These are phyloP conservation scores for Ceratocystis albifundus DNA, from an alignment of 2,329 filamentous ascomycete genomes.

Conservation along the genomic window DNA sequence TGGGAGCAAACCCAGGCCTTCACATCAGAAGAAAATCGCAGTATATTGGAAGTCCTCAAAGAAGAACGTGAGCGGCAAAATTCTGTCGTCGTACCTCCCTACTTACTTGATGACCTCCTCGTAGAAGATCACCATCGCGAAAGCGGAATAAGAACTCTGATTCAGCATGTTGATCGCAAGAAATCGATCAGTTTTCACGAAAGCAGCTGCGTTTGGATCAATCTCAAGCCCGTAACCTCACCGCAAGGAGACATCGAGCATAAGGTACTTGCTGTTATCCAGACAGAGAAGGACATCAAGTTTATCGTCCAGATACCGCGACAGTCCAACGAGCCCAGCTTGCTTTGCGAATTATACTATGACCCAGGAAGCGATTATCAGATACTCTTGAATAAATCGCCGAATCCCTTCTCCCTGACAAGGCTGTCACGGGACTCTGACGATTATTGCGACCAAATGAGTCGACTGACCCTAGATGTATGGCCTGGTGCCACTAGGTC, in stretches of 20 bases:
- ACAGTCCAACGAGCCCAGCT: neutral
- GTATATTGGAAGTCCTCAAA: neutral
- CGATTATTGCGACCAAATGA: neutral
- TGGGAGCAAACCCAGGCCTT: conserved; percentile 3
- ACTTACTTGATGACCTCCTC: neutral
- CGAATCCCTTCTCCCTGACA: neutral
- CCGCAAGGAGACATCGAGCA: neutral
- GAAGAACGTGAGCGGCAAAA: neutral
- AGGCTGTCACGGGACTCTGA: conserved; percentile 2
- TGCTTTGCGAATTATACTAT: conserved; percentile 7
- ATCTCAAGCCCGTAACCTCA: neutral
- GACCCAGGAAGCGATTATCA: conserved; percentile 6
- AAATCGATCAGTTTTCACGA: neutral
- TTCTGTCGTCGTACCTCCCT: neutral
- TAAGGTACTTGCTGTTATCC: neutral
- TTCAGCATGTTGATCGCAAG: neutral
- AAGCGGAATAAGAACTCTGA: neutral
- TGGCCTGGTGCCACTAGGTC: neutral
- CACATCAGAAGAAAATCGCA: neutral
- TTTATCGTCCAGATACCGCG: conserved; percentile 4
- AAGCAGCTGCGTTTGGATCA: neutral
- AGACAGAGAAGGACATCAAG: neutral
- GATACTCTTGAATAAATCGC: neutral
- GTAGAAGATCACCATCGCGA: conserved; percentile 2
- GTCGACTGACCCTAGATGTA: neutral